These are phyloP conservation scores for Porphyrellus cyaneotinctus DNA, from an alignment of 768 basidiomycete species.

Conservation along the genomic window DNA sequence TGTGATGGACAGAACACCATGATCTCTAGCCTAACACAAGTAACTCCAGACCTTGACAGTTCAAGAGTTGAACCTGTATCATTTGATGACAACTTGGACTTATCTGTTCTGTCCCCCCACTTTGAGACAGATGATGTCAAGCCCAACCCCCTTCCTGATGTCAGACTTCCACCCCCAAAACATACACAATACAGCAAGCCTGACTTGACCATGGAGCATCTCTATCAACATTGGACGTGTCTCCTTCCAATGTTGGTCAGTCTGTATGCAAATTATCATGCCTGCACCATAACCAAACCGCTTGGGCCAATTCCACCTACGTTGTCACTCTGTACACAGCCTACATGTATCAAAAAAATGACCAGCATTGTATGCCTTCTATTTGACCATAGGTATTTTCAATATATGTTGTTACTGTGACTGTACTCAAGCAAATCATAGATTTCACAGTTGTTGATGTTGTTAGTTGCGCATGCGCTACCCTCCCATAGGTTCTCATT, in stretches of 20 bases:
- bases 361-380: neutral
- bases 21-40: no score
- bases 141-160: no score
- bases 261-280: neutral
- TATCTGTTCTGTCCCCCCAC: no score
- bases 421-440: neutral
- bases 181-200: neutral
- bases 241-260: neutral
- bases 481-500: neutral
- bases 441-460: neutral
- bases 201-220: neutral
- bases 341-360: neutral
- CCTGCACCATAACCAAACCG: neutral
- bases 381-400: neutral
- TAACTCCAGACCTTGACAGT: no score
- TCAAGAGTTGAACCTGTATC: no score
- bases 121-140: no score
- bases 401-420: neutral
- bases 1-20: no score
- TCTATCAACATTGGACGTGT: neutral
- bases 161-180: no score
- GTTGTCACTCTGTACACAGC: neutral
- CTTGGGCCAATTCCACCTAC: neutral
- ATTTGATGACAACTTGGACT: no score
- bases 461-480: neutral